Base-by-base conservation (phyloP, 2,329 filamentous ascomycete species). In the Penicillium vulpinum region DNA sequence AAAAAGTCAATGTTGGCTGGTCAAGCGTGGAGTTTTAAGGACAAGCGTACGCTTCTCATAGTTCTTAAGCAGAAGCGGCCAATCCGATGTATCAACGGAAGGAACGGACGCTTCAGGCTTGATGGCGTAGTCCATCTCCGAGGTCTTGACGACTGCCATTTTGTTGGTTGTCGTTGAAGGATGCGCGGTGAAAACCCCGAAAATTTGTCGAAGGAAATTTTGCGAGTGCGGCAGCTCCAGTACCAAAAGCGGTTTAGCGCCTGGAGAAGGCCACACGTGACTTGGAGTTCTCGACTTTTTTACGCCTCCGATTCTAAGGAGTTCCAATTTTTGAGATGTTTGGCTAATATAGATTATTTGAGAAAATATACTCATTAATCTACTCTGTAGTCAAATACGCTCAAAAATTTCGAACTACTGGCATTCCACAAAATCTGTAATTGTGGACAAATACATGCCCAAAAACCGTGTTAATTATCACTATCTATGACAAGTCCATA, bases 31-130 rank as follows among this genome's bases (percentile, higher is more conserved):
- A 56, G 57, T 52, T 41, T 51, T 52, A 33, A 53, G 60, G 57
- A 73, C 61, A 59, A 67, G 83, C 88, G 75, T 84, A 94, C 91
- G 82, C 74, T 92, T 90, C 78, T 92, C 90, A 80, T 95, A 97
- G 81, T 97, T 96, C 83, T 96, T 96, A 72, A 97, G 84, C 70
- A 97, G 84, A 71, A 97, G 83, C 70, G 94, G 94, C 91, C 92
- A 97, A 75, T 87, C 85, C 81, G 88, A 92, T 68, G 91, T 95
- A 78, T 95, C 88, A 70, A 95, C 82, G 59, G 86, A 81, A 66
- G 92, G 90, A 70, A 88, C 86, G 66, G 85, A 81, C 70, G 89
- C 87, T 82, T 95, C 88, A 55, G 94, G 94, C 86, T 97, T 96
- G 82, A 99, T 97, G 76, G 85, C 84, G 76, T 90, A 91, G 71